Conservation (phyloP, 768 basidiomycete genomes). For the Brasilioporus rufonigricans region DNA sequence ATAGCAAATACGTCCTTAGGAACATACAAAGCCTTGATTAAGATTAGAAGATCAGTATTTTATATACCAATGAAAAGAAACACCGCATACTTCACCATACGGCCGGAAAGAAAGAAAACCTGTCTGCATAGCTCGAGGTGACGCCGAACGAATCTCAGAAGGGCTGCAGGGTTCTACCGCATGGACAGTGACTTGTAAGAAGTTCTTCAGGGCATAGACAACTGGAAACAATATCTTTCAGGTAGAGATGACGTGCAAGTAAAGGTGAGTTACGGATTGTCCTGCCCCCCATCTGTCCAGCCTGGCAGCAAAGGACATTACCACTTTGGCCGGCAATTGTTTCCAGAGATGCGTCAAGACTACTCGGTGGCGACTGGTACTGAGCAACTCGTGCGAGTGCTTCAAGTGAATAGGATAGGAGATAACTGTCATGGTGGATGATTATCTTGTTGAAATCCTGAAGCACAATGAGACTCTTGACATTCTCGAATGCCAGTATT, state of each 20-base stretch:
- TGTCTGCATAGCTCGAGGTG: slow-evolving; percentile 33
- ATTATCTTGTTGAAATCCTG: slow-evolving; percentile 66
- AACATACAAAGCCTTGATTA: slow-evolving; percentile 57
- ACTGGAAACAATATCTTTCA: slow-evolving; percentile 41
- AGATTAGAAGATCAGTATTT: slow-evolving; percentile 2
- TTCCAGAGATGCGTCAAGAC: slow-evolving; percentile 59
- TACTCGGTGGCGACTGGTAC: slow-evolving; percentile 44
- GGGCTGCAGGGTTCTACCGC: slow-evolving; percentile 54
- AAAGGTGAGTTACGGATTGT: slow-evolving; percentile 49
- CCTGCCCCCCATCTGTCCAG: slow-evolving; percentile 50
- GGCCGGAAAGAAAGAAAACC: slow-evolving; percentile 49
- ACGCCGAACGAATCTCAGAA: slow-evolving; percentile 34
- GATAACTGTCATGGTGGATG: slow-evolving; percentile 54
- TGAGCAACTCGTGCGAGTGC: slow-evolving; percentile 59
- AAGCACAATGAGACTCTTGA: slow-evolving; percentile 56
- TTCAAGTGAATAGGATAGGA: slow-evolving; percentile 71
- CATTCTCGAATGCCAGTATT: slow-evolving; percentile 50
- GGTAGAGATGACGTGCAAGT: neutral
- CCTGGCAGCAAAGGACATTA: slow-evolving; percentile 60
- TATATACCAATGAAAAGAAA: neutral
- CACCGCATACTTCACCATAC: slow-evolving; percentile 59
- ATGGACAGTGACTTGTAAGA: slow-evolving; percentile 59
- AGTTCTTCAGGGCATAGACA: slow-evolving; percentile 61
- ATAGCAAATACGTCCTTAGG: slow-evolving; percentile 69
- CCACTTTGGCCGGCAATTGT: slow-evolving; percentile 53